phyloP scores from a whole-genome alignment of 306 rosid species.

The Psophocarpus tetragonolobus region DNA sequence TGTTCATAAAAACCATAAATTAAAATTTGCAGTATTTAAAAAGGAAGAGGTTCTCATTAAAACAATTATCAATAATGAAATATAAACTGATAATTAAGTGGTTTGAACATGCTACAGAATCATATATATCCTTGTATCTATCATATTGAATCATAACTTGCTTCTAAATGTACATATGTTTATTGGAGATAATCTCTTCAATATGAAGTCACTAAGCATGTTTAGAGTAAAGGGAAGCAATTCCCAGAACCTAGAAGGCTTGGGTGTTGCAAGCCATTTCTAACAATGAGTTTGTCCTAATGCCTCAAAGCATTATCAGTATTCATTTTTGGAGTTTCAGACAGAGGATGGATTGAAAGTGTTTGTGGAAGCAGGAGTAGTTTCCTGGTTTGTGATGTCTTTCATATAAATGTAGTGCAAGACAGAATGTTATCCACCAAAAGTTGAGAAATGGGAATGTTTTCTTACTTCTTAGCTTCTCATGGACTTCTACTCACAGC shows the following conservation, averaged over 20 bases:
- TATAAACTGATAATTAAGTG: neutral
- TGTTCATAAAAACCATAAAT: conserved; percentile 24
- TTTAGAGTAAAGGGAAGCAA: neutral
- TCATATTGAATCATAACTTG: neutral
- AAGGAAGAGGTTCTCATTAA: conserved; percentile 14
- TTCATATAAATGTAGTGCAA: neutral
- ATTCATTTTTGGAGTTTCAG: neutral
- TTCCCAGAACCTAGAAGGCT: neutral
- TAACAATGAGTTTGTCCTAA: neutral
- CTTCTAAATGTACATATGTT: neutral
- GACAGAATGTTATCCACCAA: neutral
- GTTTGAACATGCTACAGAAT: neutral
- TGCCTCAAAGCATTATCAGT: neutral
- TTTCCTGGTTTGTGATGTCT: neutral
- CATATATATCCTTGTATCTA: neutral
- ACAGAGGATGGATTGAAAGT: neutral
- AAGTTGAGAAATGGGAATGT: neutral
- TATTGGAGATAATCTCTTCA: neutral
- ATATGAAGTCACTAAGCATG: neutral
- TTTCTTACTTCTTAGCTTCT: conserved; percentile 6
- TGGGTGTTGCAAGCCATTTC: neutral
- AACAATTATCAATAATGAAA: conserved; percentile 13
- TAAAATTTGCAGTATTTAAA: neutral
- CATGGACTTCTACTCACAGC: neutral
- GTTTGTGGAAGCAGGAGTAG: neutral